phyloP scores from a whole-genome alignment of 139 green algal species.

The Spirogloea muscicola region DNA sequence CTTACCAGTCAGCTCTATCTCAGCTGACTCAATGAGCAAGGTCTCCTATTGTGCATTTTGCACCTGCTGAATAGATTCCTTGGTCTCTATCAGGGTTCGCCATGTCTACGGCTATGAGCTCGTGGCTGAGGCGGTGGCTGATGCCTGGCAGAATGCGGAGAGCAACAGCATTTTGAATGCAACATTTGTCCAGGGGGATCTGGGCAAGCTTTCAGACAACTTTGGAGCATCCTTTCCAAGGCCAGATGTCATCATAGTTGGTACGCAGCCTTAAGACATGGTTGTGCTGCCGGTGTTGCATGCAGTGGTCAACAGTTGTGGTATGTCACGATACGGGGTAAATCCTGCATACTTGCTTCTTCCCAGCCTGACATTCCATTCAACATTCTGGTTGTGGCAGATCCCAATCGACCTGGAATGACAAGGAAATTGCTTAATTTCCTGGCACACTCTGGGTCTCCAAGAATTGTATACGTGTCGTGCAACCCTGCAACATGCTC shows the following conservation, averaged over 20 bases:
- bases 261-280: too few species aligned
- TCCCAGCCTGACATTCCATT: too few species aligned
- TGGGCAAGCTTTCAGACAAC: conserved; percentile 38
- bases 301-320: too few species aligned
- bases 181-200: conserved; percentile 60
- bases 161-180: conserved; percentile 74
- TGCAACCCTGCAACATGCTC: conserved; percentile 64
- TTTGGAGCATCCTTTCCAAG: conserved; percentile 10
- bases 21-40: not conserved
- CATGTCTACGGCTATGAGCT: conserved; percentile 53
- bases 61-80: not conserved
- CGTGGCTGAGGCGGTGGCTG: conserved; percentile 41
- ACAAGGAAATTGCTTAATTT: conserved; percentile 51
- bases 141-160: conserved; percentile 62
- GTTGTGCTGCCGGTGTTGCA: too few species aligned
- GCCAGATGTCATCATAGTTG: conserved; percentile 57
- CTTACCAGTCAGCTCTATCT: too few species aligned
- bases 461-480: conserved; percentile 81
- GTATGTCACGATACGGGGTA: too few species aligned
- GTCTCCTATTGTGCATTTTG: not conserved
- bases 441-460: conserved; percentile 54
- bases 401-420: conserved; percentile 76
- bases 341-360: too few species aligned
- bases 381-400: too few species aligned
- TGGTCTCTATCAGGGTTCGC: conserved; percentile 15